Base-by-base conservation (phyloP, 2,329 filamentous ascomycete species). In the Cercospora sp. region DNA sequence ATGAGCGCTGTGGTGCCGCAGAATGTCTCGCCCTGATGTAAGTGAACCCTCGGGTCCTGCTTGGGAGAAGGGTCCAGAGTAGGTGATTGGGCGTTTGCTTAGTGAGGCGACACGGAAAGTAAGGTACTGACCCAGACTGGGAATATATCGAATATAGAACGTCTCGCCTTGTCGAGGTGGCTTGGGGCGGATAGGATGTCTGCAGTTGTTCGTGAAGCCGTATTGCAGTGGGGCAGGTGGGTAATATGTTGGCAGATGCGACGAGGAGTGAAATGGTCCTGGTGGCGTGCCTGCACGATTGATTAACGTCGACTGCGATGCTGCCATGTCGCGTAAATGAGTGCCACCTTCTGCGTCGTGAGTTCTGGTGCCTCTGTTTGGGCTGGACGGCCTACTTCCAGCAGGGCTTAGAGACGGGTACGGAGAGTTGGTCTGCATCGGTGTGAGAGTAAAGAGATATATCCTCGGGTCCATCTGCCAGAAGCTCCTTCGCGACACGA, bases 381-480 rank as follows among this genome's bases (percentile, higher is more conserved):
- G 87, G 6, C 85, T 87, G 1, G 80, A 77, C 28, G 84, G 82
- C 59, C 85, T 79, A 16, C 84, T 86, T 26, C 80, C 77, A 67
- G 82, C 82, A 0, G 87, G 85, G 8, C 85, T 85, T 63, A 82
- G 76, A 9, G 79, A 78, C 1, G 83, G 83, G 58, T 83, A 84
- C 0, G 82, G 82, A 3, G 85, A 84, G 53, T 79, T 76, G 9
- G 68, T 67, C 28, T 73, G 70, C 45, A 83, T 82, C 0, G 91
- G 92, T 59, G 90, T 88, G 30, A 94, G 84, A 0, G 91, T 93
- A 81, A 97, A 97, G 58, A 98, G 87, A 77, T 97, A 98, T 61
- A 97, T 85, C 5, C 92, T 87, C 0, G 91, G 88, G 51, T 96
- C 93, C 3, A 95, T 85, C 81, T 98, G 95, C 95, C 95, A 99